Evolutionary conservation across 2,329 filamentous ascomycete genomes (phyloP), one percentile per base, ranked within the genome.

Genomic region (Colletotrichum spaethianum): DNA sequence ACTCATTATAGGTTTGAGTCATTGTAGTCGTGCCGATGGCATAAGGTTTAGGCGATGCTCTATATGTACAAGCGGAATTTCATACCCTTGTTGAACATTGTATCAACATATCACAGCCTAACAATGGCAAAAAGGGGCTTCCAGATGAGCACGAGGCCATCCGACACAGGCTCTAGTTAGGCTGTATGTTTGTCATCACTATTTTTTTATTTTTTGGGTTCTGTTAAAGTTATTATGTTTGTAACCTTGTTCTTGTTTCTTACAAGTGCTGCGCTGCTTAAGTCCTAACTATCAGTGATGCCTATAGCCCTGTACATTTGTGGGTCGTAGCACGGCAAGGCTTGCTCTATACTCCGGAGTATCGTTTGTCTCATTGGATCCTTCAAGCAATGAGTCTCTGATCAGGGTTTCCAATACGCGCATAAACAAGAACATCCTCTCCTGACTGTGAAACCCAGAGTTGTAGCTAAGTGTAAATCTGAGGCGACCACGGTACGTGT

Each of bases 381-480:
- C 28, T 46, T n/a, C 20, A 2, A 38, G 20, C 20, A 23, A 48
- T 38, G 38, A 26, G n/a, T 40, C 60, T 20, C 18, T 44, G 18
- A 63, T 2, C 6, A 52, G 3, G 31, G 42, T 26, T 7, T 40
- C 33, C 60, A 63, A 18, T n/a, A 20, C n/a, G 20, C 31, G 5
- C 7, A 63, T 40, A 31, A 52, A 63, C 33, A 26, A 50, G 2
- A 14, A 26, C 44, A 67, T 62, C 7, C 56, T 61, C 2, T 12
- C 2, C 14, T 14, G 8, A 8, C 36, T 67, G 28, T 67, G 64
- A 16, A 67, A 67, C 4, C 64, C 64, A n/a, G 44, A 26, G n/a
- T 67, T 67, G 38, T 67, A 67, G 20, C 64, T 67, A 11, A 62
- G 44, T 8, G 46, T 67, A 26, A 67, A 62, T 9, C 38, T 44